A percentile compares a stretch with the other conserved stretches of the same genome.
These are phyloP conservation scores for Arctium minus DNA, from an alignment of 129 eudicot genomes.

Conservation along the genomic window DNA sequence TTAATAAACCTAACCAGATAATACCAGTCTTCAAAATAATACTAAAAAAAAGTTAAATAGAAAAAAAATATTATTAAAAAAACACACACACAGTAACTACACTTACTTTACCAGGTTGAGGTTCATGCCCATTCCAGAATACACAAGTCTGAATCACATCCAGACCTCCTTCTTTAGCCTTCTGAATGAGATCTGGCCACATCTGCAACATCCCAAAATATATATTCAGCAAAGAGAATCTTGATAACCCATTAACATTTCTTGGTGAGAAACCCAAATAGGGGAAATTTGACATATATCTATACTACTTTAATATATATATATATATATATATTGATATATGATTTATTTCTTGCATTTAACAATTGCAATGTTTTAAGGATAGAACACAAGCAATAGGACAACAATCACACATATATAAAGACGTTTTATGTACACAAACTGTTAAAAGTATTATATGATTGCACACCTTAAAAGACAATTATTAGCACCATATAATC, in stretches of 20 bases:
- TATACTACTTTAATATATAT: too few species aligned
- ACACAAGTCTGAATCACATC: conserved; percentile 99
- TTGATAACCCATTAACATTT: conserved; percentile 4
- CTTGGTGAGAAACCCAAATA: background rate
- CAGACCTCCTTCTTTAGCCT: conserved; percentile 97
- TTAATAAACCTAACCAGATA: conserved; percentile 91
- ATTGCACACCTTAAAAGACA: too few species aligned
- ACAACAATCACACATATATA: too few species aligned
- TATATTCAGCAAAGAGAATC: background rate
- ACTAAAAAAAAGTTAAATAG: conserved; percentile 29
- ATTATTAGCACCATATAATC: too few species aligned
- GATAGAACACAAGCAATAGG: too few species aligned
- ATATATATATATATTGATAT: too few species aligned
- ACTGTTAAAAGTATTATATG: too few species aligned
- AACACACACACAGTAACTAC: background rate
- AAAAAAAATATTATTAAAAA: background rate
- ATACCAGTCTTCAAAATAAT: conserved; percentile 90
- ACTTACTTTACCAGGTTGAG: conserved; percentile 88
- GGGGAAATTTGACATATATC: background rate
- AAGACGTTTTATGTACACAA: too few species aligned
- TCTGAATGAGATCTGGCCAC: conserved; percentile 99
- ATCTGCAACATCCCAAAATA: conserved; percentile 49
- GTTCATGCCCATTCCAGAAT: conserved; percentile 99
- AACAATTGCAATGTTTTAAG: too few species aligned
- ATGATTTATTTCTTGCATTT: too few species aligned